Evolutionary conservation across 1,139 yeast species (phyloP), one percentile per base, ranked within the genome.

Genomic region (Ogataea hybrid): DNA sequence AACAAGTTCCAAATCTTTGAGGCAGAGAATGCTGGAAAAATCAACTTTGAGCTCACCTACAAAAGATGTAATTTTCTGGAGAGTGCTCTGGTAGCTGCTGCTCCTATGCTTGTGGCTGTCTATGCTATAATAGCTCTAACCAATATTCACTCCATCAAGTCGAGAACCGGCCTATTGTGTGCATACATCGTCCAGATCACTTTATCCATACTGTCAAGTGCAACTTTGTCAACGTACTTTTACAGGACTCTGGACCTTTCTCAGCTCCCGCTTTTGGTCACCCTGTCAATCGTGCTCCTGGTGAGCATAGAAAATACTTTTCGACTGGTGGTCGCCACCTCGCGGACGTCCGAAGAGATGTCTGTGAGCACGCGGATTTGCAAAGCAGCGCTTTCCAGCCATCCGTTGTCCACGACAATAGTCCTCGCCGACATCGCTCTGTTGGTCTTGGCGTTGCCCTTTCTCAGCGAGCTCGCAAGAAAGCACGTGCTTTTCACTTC

Each of bases 121-220:
- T 72, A 72, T 48, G 60, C 68, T 37, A 38, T 63, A 4, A 53
- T 81, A n/a, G 70, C 83, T 14, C 64, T 82, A 23, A 64, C 77
- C 15, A 77, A 79, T 47, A 64, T 74, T 39, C 75, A 75, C 36
- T 68, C 77, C 16, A 74, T 84, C 9, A 71, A 79, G 39, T 82
- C 90, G 2, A 73, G 72, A 52, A 37, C 69, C 2, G 90, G 92
- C 0, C 63, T 85, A 10, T 52, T 81, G 6, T 43, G 73, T n/a
- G 90, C 89, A 1, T 80, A 84, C 68, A 22, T 71, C 0, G 74
- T 74, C 2, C 80, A 82, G 49, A 57, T 72, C 1, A 31, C 63
- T 0, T 57, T 84, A 6, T 65, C 87, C 1, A 42, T 73, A 8
- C 57, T 68, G 10, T 64, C 81, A 1, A 69, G 85, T 1, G 73